Percentiles rank a stretch among this genome's conserved stretches.
phyloP scores from a whole-genome alignment of 169 alveolate genomes.

The Plasmodium vivax region DNA sequence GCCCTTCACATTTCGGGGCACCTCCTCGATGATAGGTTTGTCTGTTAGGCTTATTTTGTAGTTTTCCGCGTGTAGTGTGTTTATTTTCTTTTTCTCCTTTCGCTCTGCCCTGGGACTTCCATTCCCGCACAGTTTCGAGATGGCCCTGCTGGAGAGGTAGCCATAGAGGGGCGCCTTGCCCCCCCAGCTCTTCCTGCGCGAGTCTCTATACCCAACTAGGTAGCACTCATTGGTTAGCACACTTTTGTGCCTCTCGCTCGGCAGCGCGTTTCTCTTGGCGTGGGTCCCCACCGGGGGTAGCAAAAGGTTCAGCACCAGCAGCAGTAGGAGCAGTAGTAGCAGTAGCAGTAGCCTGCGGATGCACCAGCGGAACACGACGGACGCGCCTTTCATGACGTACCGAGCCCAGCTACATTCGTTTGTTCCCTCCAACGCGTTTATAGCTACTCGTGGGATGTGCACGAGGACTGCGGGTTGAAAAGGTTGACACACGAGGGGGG shows the following conservation, averaged over 20 bases:
- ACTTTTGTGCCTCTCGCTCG: not conserved
- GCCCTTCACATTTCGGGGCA: slow-evolving; percentile 78
- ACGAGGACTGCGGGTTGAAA: not conserved
- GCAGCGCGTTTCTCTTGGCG: not conserved
- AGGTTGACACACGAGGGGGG: not conserved
- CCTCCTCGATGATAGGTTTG: slow-evolving; percentile 69
- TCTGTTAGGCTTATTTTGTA: slow-evolving; percentile 58
- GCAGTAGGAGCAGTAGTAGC: no score
- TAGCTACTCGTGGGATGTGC: not conserved
- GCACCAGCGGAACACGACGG: not conserved
- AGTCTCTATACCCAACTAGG: not conserved
- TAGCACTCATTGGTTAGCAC: not conserved
- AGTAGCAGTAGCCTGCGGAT: not conserved
- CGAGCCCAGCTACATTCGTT: not conserved
- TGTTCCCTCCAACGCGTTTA: not conserved
- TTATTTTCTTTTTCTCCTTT: not conserved
- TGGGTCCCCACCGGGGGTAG: not conserved
- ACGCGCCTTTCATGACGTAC: not conserved
- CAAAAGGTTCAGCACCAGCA: not conserved
- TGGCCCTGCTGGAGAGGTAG: not conserved
- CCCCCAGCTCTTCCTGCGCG: not conserved
- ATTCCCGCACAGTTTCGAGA: not conserved
- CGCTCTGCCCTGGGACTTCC: not conserved
- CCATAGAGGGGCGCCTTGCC: not conserved
- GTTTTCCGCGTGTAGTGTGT: slow-evolving; percentile 30